A percentile compares a stretch with the other conserved stretches of the same genome.
These are phyloP conservation scores for Colletotrichum karsti DNA, from an alignment of 2,329 filamentous ascomycete species.

Conservation along the genomic window DNA sequence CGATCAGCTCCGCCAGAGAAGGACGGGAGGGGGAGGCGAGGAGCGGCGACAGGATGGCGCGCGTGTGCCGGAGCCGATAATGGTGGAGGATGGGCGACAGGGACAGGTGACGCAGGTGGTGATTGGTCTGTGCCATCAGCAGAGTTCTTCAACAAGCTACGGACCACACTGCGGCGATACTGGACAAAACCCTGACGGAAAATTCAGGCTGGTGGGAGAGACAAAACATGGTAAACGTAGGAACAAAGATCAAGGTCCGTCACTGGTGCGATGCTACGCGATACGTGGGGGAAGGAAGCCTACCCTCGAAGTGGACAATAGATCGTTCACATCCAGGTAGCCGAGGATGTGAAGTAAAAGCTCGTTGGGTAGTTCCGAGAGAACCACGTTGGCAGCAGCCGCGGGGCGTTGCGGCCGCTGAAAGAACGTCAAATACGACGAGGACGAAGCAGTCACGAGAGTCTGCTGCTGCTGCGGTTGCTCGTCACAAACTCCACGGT, in stretches of 20 bases:
- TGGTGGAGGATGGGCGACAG: constrained; percentile 72
- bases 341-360: constrained; percentile 63
- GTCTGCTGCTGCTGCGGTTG: constrained; percentile 2
- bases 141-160: constrained; percentile 7
- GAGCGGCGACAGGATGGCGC: constrained; percentile 61
- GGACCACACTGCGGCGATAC: not conserved
- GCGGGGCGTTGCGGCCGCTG: not conserved
- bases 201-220: not conserved
- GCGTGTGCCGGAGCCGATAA: constrained; percentile 66
- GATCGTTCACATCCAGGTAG: constrained; percentile 65
- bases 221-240: not conserved
- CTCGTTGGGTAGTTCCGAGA: constrained; percentile 60
- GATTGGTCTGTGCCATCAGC: constrained; percentile 59
- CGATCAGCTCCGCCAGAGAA: constrained; percentile 68
- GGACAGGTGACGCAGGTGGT: constrained; percentile 68
- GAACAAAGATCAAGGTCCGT: not conserved
- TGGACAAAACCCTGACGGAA: not conserved
- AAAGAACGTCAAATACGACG: constrained; percentile 9
- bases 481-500: not conserved
- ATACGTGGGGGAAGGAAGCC: constrained; percentile 35
- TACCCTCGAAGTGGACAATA: constrained; percentile 65
- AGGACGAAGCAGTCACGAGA: not conserved
- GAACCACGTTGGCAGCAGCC: constrained; percentile 1
- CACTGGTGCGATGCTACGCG: constrained; percentile 2
- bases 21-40: constrained; percentile 67